phyloP scores from a whole-genome alignment of 140 eudicot species.

The Cichorium intybus region DNA sequence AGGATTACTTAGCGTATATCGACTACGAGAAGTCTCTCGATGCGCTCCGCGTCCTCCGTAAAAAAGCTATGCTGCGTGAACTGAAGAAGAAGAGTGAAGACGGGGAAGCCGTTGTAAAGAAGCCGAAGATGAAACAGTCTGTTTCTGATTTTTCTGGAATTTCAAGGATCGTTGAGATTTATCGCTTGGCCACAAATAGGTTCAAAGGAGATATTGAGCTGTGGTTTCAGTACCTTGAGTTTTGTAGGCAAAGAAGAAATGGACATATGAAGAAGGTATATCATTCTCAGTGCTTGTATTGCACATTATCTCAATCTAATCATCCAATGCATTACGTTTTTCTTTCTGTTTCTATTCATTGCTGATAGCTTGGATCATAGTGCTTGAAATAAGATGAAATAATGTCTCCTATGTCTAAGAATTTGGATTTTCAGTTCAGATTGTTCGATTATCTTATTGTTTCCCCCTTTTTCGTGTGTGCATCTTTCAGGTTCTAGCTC shows the following conservation, averaged over 20 bases:
- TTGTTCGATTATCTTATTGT: background rate
- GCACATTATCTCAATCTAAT: background rate
- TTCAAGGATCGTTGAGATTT: slow-evolving; percentile 62
- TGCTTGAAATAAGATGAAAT: background rate
- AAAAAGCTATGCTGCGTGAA: slow-evolving; percentile 38
- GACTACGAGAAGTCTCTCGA: slow-evolving; percentile 76
- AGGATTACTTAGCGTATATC: slow-evolving; percentile 67
- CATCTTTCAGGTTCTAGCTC: slow-evolving; percentile 67
- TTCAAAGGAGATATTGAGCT: slow-evolving; percentile 84
- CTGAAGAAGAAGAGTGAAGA: slow-evolving; percentile 28
- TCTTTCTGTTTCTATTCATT: background rate
- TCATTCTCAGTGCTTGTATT: background rate
- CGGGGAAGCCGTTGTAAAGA: background rate
- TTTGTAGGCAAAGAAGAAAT: slow-evolving; percentile 53
- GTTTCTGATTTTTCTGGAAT: slow-evolving; percentile 65
- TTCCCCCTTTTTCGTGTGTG: background rate
- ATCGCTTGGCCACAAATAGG: slow-evolving; percentile 67
- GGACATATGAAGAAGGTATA: slow-evolving; percentile 83
- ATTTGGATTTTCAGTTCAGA: background rate
- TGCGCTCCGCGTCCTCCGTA: slow-evolving; percentile 50
- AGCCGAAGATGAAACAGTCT: slow-evolving; percentile 44
- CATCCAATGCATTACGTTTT: background rate
- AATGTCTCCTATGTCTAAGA: background rate
- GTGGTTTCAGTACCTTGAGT: slow-evolving; percentile 92
- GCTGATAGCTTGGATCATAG: background rate